These are phyloP conservation scores for Quercus cerris DNA, from an alignment of 306 rosid genomes.

Conservation along the genomic window DNA sequence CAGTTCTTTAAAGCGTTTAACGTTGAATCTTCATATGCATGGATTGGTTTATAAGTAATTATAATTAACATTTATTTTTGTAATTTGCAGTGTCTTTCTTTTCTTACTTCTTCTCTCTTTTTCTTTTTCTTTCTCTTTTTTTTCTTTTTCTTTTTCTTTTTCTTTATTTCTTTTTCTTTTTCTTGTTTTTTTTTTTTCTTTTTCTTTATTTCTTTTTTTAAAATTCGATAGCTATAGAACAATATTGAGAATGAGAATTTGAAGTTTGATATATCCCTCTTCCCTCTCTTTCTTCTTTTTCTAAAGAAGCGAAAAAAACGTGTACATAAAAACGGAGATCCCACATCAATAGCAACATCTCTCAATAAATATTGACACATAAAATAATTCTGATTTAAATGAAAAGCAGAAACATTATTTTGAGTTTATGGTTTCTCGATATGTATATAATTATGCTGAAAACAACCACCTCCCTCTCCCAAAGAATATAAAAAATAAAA, in stretches of 20 bases:
- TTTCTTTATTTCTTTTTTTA: no score
- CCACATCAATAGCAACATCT: background rate
- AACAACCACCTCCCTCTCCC: no score
- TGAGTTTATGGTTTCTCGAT: background rate
- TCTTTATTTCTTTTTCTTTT: no score
- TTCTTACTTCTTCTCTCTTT: no score
- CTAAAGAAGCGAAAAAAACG: background rate
- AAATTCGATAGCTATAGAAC: no score
- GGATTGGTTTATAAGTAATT: background rate
- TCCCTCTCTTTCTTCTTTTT: no score
- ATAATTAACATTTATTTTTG: background rate
- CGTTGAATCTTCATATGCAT: background rate
- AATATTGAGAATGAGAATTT: no score
- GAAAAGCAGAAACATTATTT: background rate
- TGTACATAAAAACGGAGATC: background rate
- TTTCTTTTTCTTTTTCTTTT: background rate
- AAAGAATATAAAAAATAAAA: no score
- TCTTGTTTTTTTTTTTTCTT: no score
- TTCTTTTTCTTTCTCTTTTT: no score
- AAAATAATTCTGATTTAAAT: constrained; percentile 1
- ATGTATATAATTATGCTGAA: background rate
- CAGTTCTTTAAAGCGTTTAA: background rate
- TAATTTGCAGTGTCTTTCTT: background rate
- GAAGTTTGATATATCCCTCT: no score
- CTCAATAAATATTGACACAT: background rate